Percentiles rank a stretch among this genome's conserved stretches.
Conservation (phyloP, 345 rosid genomes). For the Crucihimalaya himalaica region DNA sequence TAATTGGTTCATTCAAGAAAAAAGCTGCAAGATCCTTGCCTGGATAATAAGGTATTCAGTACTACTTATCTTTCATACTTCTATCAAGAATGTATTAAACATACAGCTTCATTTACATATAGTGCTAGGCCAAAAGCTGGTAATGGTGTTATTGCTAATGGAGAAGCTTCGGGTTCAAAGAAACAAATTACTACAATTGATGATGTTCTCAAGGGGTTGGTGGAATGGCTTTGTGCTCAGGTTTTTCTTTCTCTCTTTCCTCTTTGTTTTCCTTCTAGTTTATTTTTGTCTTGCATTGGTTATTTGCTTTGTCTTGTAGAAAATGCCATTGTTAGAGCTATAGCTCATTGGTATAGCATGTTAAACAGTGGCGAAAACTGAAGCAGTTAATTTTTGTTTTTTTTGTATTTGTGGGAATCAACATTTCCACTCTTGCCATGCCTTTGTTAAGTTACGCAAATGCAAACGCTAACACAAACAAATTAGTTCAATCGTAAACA, state of each 20-base stretch:
- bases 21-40: constrained; percentile 89
- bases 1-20: constrained; percentile 94
- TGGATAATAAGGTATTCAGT: constrained; percentile 68
- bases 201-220: constrained; percentile 82
- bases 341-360: not conserved
- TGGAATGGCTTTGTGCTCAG: constrained; percentile 94
- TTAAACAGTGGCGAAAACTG: not conserved
- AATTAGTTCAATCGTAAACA: not conserved
- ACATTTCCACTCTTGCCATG: not conserved
- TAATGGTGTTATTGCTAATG: constrained; percentile 50
- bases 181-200: constrained; percentile 58
- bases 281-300: not conserved
- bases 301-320: not conserved
- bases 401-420: not conserved
- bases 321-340: not conserved
- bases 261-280: constrained; percentile 1
- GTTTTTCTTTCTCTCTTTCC: constrained; percentile 40
- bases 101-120: constrained; percentile 17
- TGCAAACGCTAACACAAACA: not conserved
- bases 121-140: constrained; percentile 78
- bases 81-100: not conserved
- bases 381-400: not conserved
- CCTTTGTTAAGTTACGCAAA: not conserved
- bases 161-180: constrained; percentile 75
- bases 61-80: constrained; percentile 30